These are phyloP conservation scores for Suillus spraguei DNA, from an alignment of 768 basidiomycete genomes.

Conservation along the genomic window DNA sequence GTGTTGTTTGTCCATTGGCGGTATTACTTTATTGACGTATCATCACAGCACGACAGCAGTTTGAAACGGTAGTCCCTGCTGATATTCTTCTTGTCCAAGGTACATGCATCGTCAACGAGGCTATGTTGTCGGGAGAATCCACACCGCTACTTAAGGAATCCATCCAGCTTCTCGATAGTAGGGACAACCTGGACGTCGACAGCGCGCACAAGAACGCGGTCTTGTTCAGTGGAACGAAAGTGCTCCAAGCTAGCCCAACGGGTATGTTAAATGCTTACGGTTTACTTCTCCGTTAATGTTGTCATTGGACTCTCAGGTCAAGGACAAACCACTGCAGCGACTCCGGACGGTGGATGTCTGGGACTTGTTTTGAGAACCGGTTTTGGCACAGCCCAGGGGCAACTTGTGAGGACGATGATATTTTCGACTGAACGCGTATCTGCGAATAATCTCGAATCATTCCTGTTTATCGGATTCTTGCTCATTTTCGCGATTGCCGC, in stretches of 20 bases:
- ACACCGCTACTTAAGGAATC: slow-evolving; percentile 97
- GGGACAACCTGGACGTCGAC: slow-evolving; percentile 83
- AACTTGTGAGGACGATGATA: slow-evolving; percentile 98
- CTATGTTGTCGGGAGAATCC: slow-evolving; percentile 98
- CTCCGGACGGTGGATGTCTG: slow-evolving; percentile 91
- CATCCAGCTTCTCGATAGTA: slow-evolving; percentile 77
- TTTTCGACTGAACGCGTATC: slow-evolving; percentile 97
- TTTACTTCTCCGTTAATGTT: slow-evolving; percentile 23
- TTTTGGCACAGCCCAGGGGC: slow-evolving; percentile 96
- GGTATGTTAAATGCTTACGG: slow-evolving; percentile 44
- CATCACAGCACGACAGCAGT: slow-evolving; percentile 57
- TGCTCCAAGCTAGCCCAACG: slow-evolving; percentile 71
- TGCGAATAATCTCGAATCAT: slow-evolving; percentile 94
- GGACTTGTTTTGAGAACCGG: slow-evolving; percentile 94
- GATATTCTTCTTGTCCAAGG: slow-evolving; percentile 93
- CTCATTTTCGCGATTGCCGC: slow-evolving; percentile 98
- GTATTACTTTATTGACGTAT: slow-evolving; percentile 8
- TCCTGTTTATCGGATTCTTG: slow-evolving; percentile 97
- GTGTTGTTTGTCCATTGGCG: slow-evolving; percentile 32
- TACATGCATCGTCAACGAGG: slow-evolving; percentile 97
- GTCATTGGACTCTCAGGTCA: slow-evolving; percentile 22
- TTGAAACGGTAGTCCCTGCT: slow-evolving; percentile 89
- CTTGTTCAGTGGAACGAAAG: slow-evolving; percentile 96
- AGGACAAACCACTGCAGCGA: slow-evolving; percentile 48
- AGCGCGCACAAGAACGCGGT: slow-evolving; percentile 84